Evolutionary conservation across 345 rosid species (phyloP), one percentile per base, ranked within the genome.

Genomic region (Brassica incana): DNA sequence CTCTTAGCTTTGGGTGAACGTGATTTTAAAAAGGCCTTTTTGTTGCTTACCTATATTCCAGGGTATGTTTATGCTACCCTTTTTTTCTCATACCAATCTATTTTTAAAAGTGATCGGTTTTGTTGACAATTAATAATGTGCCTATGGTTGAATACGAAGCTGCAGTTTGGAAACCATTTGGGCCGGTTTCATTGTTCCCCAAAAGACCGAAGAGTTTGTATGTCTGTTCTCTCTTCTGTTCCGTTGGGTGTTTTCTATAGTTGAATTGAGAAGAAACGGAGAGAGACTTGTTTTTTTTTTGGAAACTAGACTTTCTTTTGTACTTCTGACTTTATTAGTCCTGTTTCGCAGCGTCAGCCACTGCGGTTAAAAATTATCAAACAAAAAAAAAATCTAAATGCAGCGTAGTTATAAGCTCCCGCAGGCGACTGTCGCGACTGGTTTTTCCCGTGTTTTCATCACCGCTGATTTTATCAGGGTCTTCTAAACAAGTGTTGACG

Each of bases 11-110:
- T 90, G 69, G 80, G 87, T 9, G 90, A 88, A 30, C 91, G 90
- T 0, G 93, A 93, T 60, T 91, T 90, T 48, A 78, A 88, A 14
- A 91, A 88, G 69, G 85, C 83, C 5, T 93, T 93, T 75, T 80
- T 93, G 3, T 73, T 93, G 6, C 74, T 90, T 35, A 88, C 73
- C 82, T 93, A 91, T 69, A 79, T 88, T 43, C 50, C 50, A 43
- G 50, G 74, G 97, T 91, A 72, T 82, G 88, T 85, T 77, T 63
- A 6, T 4, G 0, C 33, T 8, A 7, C 30, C 36, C 6, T 33
- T 36, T 36, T 43, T 38, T 65, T 2, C 0, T 8, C 52, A 30
- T 45, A 9, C 10, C 3, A 43, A 43, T 43, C 3, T 43, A 10
- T 36, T 43, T 43, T 43, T 36, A 36, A 10, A 43, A 43, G 50